Evolutionary conservation across 2,329 filamentous ascomycete species (phyloP), one percentile per base, ranked within the genome.

Genomic region (Epichloe sylvatica): DNA sequence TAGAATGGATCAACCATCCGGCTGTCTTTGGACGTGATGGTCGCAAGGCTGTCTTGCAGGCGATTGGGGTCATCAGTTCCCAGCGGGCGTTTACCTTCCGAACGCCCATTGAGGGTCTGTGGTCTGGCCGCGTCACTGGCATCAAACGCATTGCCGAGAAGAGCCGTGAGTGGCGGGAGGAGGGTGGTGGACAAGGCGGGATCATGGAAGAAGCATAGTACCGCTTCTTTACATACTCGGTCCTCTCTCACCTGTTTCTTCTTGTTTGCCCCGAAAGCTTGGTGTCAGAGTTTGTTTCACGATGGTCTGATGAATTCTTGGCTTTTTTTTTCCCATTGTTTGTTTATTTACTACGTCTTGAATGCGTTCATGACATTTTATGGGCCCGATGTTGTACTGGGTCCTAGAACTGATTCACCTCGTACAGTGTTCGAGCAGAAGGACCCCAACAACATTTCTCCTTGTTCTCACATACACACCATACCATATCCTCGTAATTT

Each of bases 1-100:
- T 98, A 15, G 92, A 98, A 67, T 98, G 92, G 92, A 97, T 98
- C 66, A 89, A 85, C 62, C 92, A 98, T 61, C 92, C 92, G 1
- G 90, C 90, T 2, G 87, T 97, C 2, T 98, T 98, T 63, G 84
- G 86, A 8, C 81, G 92, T 37, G 92, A 98, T 64, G 92, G 86
- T 51, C 83, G 92, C 60, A 98, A 98, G 71, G 88, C 91, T 4
- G 90, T 98, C 2, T 74, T 98, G 23, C 92, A 98, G 66, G 88
- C 90, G 15, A 97, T 98, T 56, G 91, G 92, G 6, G 90, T 97
- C 53, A 96, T 98, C 58, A 92, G 86, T 61, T 94, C 86, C 6
- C 92, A 98, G 68, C 79, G 92, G 44, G 90, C 85, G 11, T 95
- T 91, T 63, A 97, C 92, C 0, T 96, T 91, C 76, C 81, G 91